phyloP scores from a whole-genome alignment of 345 rosid species.

The Aquilaria sinensis region DNA sequence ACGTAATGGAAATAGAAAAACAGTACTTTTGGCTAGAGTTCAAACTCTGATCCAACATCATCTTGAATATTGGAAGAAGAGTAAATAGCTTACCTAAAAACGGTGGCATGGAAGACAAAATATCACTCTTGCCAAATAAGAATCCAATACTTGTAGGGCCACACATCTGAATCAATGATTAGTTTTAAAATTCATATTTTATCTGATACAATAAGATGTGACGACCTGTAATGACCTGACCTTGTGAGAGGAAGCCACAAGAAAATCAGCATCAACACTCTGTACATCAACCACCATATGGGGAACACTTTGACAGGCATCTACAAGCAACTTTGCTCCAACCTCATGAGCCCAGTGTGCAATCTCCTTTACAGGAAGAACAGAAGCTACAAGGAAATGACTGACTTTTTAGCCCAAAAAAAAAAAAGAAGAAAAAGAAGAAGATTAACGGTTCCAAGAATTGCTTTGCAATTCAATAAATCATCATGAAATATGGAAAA shows the following conservation, averaged over 20 bases:
- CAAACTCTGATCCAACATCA: neutral
- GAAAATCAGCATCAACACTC: slow-evolving; percentile 76
- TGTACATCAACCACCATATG: slow-evolving; percentile 90
- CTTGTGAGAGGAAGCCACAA: slow-evolving; percentile 98
- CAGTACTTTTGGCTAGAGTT: slow-evolving; percentile 1
- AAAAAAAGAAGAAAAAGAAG: no score
- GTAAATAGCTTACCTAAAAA: slow-evolving; percentile 59
- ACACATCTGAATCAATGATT: slow-evolving; percentile 98
- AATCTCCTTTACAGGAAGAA: slow-evolving; percentile 72
- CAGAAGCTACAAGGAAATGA: slow-evolving; percentile 49
- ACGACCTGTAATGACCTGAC: slow-evolving; percentile 37
- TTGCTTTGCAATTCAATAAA: no score
- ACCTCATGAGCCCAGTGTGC: slow-evolving; percentile 61
- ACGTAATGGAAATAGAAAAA: neutral
- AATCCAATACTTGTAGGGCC: slow-evolving; percentile 99
- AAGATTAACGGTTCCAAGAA: no score
- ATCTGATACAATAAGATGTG: slow-evolving; percentile 15
- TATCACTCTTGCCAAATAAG: slow-evolving; percentile 77
- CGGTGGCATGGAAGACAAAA: slow-evolving; percentile 82
- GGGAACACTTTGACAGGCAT: slow-evolving; percentile 98
- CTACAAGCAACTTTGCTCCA: slow-evolving; percentile 86
- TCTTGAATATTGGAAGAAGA: neutral
- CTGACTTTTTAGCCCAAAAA: no score
- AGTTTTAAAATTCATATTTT: slow-evolving; percentile 43
- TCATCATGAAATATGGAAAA: no score